Base-by-base conservation (phyloP, 345 rosid species). In the Theobroma cacao region DNA sequence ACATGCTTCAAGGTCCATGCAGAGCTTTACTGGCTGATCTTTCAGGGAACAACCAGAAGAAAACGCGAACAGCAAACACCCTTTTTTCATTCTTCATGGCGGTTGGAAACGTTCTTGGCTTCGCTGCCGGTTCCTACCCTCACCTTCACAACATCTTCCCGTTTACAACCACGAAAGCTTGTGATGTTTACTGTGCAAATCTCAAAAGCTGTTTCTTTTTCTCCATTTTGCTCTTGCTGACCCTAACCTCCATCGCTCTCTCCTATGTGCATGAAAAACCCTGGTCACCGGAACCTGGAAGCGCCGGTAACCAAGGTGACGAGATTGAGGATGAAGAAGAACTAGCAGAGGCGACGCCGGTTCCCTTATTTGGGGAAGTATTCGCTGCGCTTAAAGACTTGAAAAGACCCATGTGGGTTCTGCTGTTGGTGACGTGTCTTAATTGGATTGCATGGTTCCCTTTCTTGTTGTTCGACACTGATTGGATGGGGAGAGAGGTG, bases 401-500 rank as follows among this genome's bases (percentile, higher is more conserved):
- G 43, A 22, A 85, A 38, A 82, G 52, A 31, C 89, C 91, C 11
- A 89, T 88, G 89, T 84, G 91, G 85, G 65, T 89, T 26, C 81
- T 91, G 0, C 87, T 87, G 0, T 3, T 84, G 48, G 93, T 90
- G 71, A 91, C 93, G 28, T 81, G 87, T 40, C 82, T 91, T 8
- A 91, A 91, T 73, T 91, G 95, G 95, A 34, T 91, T 58, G 95
- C 88, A 0, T 91, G 95, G 93, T 91, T 88, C 74, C 95, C 93
- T 6, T 91, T 91, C 85, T 55, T 90, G 77, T 77, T 89, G 48
- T 89, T 85, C 81, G 92, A 93, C 80, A 95, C 98, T 7, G 98
- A 95, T 24, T 95, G 98, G 98, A 88, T 92, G 93, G 98, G 98
- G 24, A 82, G 92, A 31, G 95, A 95, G 75, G 94, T 95, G 64